These are phyloP conservation scores for Silene uniflora DNA, from an alignment of 148 eudicot genomes.

Conservation along the genomic window DNA sequence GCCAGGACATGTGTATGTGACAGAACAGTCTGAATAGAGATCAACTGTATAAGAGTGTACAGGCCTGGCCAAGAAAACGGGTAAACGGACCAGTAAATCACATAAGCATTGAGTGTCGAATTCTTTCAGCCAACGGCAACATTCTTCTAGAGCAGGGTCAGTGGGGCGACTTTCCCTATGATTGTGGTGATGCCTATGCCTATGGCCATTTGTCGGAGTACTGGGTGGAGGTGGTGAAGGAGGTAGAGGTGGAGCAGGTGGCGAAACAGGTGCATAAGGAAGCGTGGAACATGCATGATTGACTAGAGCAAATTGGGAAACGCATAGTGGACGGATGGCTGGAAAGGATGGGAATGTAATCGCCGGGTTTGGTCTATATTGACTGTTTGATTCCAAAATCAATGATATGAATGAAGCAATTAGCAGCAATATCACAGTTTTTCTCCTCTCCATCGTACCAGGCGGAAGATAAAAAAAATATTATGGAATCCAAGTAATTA, in stretches of 20 bases:
- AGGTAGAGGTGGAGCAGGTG: conserved; percentile 29
- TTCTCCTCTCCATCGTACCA: conserved; percentile 36
- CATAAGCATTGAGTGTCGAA: conserved; percentile 65
- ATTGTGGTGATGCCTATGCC: conserved; percentile 32
- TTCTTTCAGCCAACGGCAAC: conserved; percentile 67
- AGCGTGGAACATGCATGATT: conserved; percentile 61
- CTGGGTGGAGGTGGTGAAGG: conserved; percentile 19
- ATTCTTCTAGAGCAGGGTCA: conserved; percentile 39
- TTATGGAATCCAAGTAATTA: neutral
- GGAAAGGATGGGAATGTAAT: conserved; percentile 25
- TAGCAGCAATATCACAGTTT: conserved; percentile 1
- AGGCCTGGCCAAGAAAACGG: conserved; percentile 57
- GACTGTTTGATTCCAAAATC: conserved; percentile 30
- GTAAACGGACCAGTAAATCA: conserved; percentile 50
- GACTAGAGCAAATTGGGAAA: conserved; percentile 61
- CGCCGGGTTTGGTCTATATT: conserved; percentile 18
- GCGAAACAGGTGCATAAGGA: conserved; percentile 42
- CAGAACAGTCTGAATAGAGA: conserved; percentile 41
- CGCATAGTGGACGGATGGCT: conserved; percentile 47
- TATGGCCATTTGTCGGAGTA: conserved; percentile 18
- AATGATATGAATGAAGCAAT: conserved; percentile 30
- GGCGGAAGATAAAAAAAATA: neutral
- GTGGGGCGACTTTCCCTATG: conserved; percentile 20
- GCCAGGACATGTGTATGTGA: conserved; percentile 51
- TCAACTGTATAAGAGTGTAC: conserved; percentile 46